Percentiles rank a stretch among this genome's conserved stretches.
phyloP scores from a whole-genome alignment of 345 rosid genomes.

The Euphorbia pulcherrima region DNA sequence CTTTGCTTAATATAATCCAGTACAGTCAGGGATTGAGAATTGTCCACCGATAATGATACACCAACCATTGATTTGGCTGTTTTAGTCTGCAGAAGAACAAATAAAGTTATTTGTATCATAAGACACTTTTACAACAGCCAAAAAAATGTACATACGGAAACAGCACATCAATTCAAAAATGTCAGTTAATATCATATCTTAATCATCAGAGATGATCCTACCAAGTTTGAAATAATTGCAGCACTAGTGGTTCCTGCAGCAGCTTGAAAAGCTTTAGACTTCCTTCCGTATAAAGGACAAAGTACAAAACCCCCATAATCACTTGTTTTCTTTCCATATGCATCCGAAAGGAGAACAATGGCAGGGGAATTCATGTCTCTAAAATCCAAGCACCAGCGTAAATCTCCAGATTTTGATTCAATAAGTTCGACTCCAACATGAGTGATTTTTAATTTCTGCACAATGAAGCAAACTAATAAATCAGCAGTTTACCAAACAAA shows the following conservation, averaged over 20 bases:
- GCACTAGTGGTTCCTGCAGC: constrained; percentile 87
- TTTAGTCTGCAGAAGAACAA: constrained; percentile 64
- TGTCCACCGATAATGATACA: constrained; percentile 60
- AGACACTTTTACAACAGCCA: not conserved
- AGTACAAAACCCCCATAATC: constrained; percentile 82
- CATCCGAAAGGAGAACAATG: constrained; percentile 64
- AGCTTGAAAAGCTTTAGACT: constrained; percentile 95
- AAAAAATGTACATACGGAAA: not conserved
- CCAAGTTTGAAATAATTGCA: constrained; percentile 73
- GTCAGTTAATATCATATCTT: constrained; percentile 3
- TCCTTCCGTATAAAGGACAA: constrained; percentile 88
- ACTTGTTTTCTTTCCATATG: constrained; percentile 53
- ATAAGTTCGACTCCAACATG: constrained; percentile 76
- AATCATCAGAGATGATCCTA: constrained; percentile 25
- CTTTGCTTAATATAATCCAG: constrained; percentile 74
- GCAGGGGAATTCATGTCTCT: constrained; percentile 96
- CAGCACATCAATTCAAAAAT: not conserved
- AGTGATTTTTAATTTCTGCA: constrained; percentile 90
- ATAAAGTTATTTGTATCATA: constrained; percentile 8
- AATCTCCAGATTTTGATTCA: constrained; percentile 71
- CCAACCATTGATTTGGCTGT: constrained; percentile 87
- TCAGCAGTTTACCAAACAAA: not conserved
- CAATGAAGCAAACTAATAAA: constrained; percentile 9
- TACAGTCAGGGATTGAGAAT: constrained; percentile 56
- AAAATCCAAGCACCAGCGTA: constrained; percentile 94